A percentile compares a stretch with the other conserved stretches of the same genome.
These are phyloP conservation scores for Phalaenopsis hybrid DNA, from an alignment of 116 monocot genomes.

Conservation along the genomic window DNA sequence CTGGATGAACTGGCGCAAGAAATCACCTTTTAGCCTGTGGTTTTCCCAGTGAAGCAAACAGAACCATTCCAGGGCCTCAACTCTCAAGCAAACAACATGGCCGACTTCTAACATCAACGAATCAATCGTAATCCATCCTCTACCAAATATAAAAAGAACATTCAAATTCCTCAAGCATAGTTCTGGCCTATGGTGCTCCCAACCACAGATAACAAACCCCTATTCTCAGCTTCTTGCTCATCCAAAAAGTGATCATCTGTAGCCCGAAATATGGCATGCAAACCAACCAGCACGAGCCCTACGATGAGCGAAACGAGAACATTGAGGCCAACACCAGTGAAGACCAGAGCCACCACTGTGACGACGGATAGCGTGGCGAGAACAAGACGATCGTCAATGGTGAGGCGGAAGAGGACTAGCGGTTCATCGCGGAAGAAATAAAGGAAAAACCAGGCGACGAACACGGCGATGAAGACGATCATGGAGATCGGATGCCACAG, in stretches of 20 bases:
- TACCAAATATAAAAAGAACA: background rate
- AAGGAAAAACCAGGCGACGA: slow-evolving; percentile 67
- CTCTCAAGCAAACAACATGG: slow-evolving; percentile 1
- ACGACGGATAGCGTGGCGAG: slow-evolving; percentile 38
- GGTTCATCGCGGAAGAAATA: slow-evolving; percentile 67
- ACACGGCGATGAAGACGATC: slow-evolving; percentile 58
- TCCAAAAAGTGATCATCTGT: slow-evolving; percentile 70
- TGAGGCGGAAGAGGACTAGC: slow-evolving; percentile 30
- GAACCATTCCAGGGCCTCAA: background rate
- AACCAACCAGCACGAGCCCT: slow-evolving; percentile 23
- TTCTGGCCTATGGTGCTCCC: slow-evolving; percentile 15
- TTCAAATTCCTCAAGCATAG: background rate
- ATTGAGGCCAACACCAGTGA: slow-evolving; percentile 46
- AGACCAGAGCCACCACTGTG: slow-evolving; percentile 57
- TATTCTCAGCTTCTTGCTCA: slow-evolving; percentile 48
- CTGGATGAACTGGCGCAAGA: background rate
- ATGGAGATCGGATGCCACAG: slow-evolving; percentile 63
- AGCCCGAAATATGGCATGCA: slow-evolving; percentile 54
- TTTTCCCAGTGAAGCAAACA: background rate
- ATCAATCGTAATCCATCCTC: background rate
- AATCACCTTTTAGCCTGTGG: slow-evolving; percentile 1
- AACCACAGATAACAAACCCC: slow-evolving; percentile 38
- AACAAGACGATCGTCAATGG: slow-evolving; percentile 53
- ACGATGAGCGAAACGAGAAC: slow-evolving; percentile 46
- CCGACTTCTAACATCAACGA: background rate